Evolutionary conservation across 2,329 filamentous ascomycete genomes (phyloP), one percentile per base, ranked within the genome.

Genomic region (Penicillium sp.): DNA sequence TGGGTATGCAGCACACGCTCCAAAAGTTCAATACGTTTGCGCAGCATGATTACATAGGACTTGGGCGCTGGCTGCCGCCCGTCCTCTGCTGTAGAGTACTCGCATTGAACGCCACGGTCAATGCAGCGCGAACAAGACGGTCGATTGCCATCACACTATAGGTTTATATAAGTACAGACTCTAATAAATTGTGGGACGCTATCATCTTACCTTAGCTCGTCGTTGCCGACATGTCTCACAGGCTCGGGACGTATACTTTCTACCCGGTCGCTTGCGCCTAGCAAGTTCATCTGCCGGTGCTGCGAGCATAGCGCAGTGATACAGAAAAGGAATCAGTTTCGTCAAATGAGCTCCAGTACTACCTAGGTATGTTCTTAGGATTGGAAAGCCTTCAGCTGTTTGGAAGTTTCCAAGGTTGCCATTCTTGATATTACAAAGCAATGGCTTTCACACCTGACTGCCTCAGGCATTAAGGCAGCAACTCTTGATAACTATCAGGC

Each of bases 161-260:
- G 1, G 9, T n/a, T 10, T 7, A 26, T 45, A 11, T 55, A 39
- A 53, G 45, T 14, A 14, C 11, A n/a, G 7, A 9, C 5, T 24
- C 38, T 11, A 31, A 20, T 22, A 20, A 22, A 14, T 40, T 34
- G 32, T 47, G 50, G 5, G 40, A 5, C 2, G 16, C 29, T 13
- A 35, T 11, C 20, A 43, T 14, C 34, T 62, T 56, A 73, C 73
- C 68, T 75, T 75, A 22, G 70, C 68, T 50, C 72, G 63, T 31
- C 73, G 69, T 20, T 71, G 68, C 5, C 73, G 71, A 52, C 73
- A 76, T 58, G 70, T 68, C 49, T 75, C 68, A 43, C 73, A 76
- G 4, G 74, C 73, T 35, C 68, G 68, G 18, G 64, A 66, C 3
- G 62, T 69, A 57, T 69, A 67, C 40, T 65, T 68, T 31, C 66